Conservation (phyloP, 163 green algal genomes). For the Scenedesmus sp. region DNA sequence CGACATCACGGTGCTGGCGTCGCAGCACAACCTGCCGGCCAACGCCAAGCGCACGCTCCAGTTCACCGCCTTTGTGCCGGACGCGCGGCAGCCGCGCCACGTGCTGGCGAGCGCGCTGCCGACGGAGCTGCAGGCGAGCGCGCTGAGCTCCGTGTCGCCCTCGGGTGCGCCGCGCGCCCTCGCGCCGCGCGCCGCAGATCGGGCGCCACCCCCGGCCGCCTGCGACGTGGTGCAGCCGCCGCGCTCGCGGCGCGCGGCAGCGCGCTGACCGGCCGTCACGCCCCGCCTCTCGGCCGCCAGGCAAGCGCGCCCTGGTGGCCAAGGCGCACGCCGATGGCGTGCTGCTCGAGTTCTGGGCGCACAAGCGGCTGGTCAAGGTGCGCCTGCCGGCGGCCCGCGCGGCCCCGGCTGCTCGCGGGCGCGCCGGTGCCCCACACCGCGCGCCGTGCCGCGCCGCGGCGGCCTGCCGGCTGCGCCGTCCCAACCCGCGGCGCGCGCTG, state of each 20-base stretch:
- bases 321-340: constrained; percentile 25
- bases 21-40: constrained; percentile 45
- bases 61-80: constrained; percentile 22
- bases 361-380: constrained; percentile 37
- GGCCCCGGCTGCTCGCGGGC: no score
- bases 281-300: no score
- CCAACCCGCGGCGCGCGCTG: constrained; percentile 6
- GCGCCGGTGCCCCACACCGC: no score
- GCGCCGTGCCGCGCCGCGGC: no score
- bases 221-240: no score
- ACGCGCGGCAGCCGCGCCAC: background rate
- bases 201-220: no score
- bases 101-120: constrained; percentile 15
- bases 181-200: no score
- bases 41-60: constrained; percentile 46
- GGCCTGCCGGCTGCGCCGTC: no score
- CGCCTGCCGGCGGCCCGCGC: no score
- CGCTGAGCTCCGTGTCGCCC: constrained; percentile 29
- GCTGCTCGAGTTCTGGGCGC: constrained; percentile 46
- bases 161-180: constrained; percentile 51
- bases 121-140: constrained; percentile 26
- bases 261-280: no score
- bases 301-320: constrained; percentile 4
- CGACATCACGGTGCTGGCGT: constrained; percentile 25
- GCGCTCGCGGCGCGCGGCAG: no score